These are phyloP conservation scores for Suillus decipiens DNA, from an alignment of 768 basidiomycete species.

Conservation along the genomic window DNA sequence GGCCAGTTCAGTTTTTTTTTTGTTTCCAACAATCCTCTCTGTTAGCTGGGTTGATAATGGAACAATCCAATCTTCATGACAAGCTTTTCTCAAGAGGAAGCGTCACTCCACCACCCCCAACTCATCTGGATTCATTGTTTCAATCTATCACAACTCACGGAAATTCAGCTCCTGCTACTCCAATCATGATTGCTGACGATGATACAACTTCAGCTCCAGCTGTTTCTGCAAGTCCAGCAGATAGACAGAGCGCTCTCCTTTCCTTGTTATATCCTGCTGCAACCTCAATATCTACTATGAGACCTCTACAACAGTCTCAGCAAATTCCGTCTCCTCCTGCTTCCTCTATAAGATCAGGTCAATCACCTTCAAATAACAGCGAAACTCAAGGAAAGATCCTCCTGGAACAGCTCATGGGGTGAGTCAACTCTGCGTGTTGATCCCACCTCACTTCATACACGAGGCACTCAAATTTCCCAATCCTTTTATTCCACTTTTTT, in stretches of 20 bases:
- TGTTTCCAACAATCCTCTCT: neutral
- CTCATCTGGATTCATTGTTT: conserved; percentile 70
- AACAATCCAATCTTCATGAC: conserved; percentile 21
- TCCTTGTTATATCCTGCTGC: conserved; percentile 62
- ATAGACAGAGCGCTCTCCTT: conserved; percentile 76
- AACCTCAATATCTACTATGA: conserved; percentile 33
- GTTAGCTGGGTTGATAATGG: neutral
- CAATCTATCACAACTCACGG: conserved; percentile 49
- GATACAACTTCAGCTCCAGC: conserved; percentile 37
- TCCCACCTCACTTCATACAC: conserved; percentile 30
- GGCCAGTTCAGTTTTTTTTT: conserved; percentile 15
- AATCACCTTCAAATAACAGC: conserved; percentile 54
- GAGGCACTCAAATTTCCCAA: conserved; percentile 18
- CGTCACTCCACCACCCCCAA: conserved; percentile 56
- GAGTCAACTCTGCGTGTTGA: conserved; percentile 35
- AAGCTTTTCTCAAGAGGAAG: conserved; percentile 56
- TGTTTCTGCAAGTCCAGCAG: conserved; percentile 41
- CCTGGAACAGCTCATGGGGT: conserved; percentile 86
- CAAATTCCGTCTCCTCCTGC: conserved; percentile 74
- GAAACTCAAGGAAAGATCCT: conserved; percentile 74
- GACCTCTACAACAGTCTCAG: conserved; percentile 37
- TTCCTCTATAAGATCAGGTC: conserved; percentile 53
- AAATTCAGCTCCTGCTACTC: conserved; percentile 46
- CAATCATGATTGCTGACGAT: conserved; percentile 43
- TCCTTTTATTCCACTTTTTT: conserved; percentile 27